These are phyloP conservation scores for Ophiostoma angusticollis DNA, from an alignment of 2,329 filamentous ascomycete species.

Conservation along the genomic window DNA sequence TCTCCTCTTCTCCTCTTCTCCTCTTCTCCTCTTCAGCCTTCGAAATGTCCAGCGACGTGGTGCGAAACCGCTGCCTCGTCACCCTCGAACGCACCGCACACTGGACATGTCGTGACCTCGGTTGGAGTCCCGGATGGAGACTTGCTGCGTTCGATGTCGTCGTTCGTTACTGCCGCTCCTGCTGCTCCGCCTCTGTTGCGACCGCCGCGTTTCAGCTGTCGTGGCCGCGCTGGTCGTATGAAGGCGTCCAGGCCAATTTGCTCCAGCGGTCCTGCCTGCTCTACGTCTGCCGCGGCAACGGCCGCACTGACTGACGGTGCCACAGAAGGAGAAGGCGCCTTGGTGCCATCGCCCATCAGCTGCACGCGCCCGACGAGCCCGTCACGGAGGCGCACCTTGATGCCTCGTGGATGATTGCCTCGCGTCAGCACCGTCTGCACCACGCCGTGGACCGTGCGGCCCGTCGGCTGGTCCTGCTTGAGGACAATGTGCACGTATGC, in stretches of 20 bases:
- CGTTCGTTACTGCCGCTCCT: conserved; percentile 10
- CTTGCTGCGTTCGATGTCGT: too few species aligned
- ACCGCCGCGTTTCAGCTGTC: conserved; percentile 19
- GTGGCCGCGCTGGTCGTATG: conserved; percentile 22
- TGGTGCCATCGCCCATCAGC: conserved; percentile 33
- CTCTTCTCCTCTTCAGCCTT: conserved; percentile 17
- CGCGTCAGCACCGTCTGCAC: conserved; percentile 57
- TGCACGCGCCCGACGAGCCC: conserved; percentile 66
- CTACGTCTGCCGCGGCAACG: not conserved
- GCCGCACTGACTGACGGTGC: conserved; percentile 8
- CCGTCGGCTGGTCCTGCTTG: conserved; percentile 64
- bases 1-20: not conserved
- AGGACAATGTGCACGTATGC: conserved; percentile 58
- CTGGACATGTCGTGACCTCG: conserved; percentile 38
- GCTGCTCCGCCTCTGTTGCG: conserved; percentile 14
- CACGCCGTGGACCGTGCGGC: conserved; percentile 53
- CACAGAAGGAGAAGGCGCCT: too few species aligned
- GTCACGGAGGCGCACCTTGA: conserved; percentile 62
- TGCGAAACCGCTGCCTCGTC: conserved; percentile 55
- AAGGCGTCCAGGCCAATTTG: conserved; percentile 39
- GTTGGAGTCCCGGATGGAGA: not conserved
- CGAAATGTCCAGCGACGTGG: conserved; percentile 51
- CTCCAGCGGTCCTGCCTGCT: conserved; percentile 25
- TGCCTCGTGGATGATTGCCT: conserved; percentile 63
- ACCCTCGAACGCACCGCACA: conserved; percentile 53